Conservation (phyloP, 768 basidiomycete species). For the Hygrophoropsis aurantiaca region DNA sequence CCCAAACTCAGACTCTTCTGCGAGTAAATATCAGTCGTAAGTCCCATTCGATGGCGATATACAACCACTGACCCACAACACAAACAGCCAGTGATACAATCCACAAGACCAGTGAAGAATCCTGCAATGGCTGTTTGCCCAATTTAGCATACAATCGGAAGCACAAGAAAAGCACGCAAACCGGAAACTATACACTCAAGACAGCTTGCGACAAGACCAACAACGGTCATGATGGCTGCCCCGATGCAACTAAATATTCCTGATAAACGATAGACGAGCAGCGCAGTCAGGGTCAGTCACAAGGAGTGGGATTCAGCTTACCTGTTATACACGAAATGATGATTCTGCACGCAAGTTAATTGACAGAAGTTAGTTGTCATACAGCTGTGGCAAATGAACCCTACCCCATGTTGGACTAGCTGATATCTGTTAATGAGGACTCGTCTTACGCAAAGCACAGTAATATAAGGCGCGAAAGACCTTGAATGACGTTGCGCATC, state of each 20-base stretch:
- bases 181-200: slow-evolving; percentile 48
- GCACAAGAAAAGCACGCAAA: slow-evolving; percentile 17
- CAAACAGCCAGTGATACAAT: slow-evolving; percentile 44
- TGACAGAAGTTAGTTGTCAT: too few species aligned
- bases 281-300: not conserved
- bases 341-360: not conserved
- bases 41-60: not conserved
- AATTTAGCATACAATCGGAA: not conserved
- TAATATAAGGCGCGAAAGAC: too few species aligned
- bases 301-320: not conserved
- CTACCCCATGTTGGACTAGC: too few species aligned
- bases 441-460: too few species aligned
- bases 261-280: slow-evolving; percentile 4
- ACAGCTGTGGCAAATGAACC: too few species aligned
- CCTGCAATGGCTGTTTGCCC: slow-evolving; percentile 37
- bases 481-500: too few species aligned
- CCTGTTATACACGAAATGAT: slow-evolving; percentile 1
- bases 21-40: not conserved
- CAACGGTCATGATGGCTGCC: slow-evolving; percentile 38
- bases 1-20: slow-evolving; percentile 4
- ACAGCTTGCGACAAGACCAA: slow-evolving; percentile 40
- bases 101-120: slow-evolving; percentile 37
- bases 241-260: slow-evolving; percentile 46
- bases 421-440: too few species aligned
- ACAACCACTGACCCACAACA: slow-evolving; percentile 39